phyloP scores from a whole-genome alignment of 768 basidiomycete genomes.

The Panellus pusillus region DNA sequence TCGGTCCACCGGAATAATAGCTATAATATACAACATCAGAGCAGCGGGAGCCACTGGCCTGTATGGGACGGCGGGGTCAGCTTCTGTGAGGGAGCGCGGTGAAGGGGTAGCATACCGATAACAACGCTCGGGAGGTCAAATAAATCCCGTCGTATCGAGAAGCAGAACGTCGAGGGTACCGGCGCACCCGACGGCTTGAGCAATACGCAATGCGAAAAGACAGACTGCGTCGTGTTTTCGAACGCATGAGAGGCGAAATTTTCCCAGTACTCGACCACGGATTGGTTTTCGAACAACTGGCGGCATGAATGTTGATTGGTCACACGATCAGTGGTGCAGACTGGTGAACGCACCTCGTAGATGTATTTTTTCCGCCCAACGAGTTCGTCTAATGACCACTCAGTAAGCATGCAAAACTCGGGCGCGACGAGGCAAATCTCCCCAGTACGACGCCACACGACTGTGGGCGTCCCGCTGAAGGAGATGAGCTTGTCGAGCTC shows the following conservation, averaged over 20 bases:
- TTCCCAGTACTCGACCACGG: conserved; percentile 95
- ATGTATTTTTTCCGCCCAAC: conserved; percentile 59
- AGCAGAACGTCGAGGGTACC: conserved; percentile 92
- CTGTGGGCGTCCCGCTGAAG: conserved; percentile 95
- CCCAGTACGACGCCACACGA: conserved; percentile 96
- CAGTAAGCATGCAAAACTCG: conserved; percentile 93
- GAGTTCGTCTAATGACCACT: conserved; percentile 86
- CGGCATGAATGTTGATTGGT: background rate
- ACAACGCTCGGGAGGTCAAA: conserved; percentile 89
- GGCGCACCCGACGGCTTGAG: conserved; percentile 83
- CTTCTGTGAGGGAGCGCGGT: too few relatives aligned
- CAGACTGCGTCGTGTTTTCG: conserved; percentile 94
- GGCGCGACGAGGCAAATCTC: conserved; percentile 97
- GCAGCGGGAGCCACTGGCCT: conserved; percentile 88
- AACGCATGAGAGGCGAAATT: conserved; percentile 97
- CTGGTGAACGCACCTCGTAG: conserved; percentile 53
- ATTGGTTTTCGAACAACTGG: conserved; percentile 93
- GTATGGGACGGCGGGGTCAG: background rate
- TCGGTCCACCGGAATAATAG: conserved; percentile 10
- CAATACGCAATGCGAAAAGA: conserved; percentile 89
- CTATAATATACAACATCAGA: conserved; percentile 41
- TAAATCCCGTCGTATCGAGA: conserved; percentile 90
- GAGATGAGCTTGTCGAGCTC: conserved; percentile 97
- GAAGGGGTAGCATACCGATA: conserved; percentile 56
- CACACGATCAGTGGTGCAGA: conserved; percentile 17